Evolutionary conservation across 2,329 filamentous ascomycete species (phyloP), one percentile per base, ranked within the genome.

Genomic region (Ceratocystis colombiana): DNA sequence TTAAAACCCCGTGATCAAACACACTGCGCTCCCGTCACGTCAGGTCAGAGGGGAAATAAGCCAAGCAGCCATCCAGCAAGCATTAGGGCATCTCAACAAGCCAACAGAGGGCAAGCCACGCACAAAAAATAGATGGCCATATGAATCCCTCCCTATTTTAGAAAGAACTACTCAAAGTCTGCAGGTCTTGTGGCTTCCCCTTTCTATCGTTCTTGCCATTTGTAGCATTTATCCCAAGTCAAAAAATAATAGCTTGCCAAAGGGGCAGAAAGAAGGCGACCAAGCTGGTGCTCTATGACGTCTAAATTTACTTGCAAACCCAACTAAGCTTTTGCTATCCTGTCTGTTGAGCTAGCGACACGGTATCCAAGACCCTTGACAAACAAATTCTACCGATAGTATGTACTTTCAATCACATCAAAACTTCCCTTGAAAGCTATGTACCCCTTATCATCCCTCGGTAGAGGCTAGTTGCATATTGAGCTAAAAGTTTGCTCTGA

Each of bases 1-100:
- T 59, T 59, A 59, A 59, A 59, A 59, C 55, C 55, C 55, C 55
- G 55, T 59, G 55, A 59, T 59, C 55, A 59, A 37, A 37, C 37
- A 37, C 28, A 20, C 25, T 33, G 55, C 15, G 15, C 55, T 37
- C n/a, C 15, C 28, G 25, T 12, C 12, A 15, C 15, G 10, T 55
- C 25, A 57, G 25, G 6, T 20, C 17, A 28, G 53, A 57, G 30
- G 28, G 53, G 10, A n/a, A 59, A 25, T 12, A 55, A 20, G 45
- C 17, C 15, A 53, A 25, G 48, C 37, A 41, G 37, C 37, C 37
- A 12, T 41, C 48, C 20, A 53, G 48, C 20, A 25, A 53, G 48
- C 20, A 25, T 53, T 59, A 59, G 25, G 55, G 30, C 55, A 8
- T 59, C n/a, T 50, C 46, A 50, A 50, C 46, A 50, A 22, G 10